phyloP scores from a whole-genome alignment of 176 grass and related monocot species.

The Oryza brachyantha region DNA sequence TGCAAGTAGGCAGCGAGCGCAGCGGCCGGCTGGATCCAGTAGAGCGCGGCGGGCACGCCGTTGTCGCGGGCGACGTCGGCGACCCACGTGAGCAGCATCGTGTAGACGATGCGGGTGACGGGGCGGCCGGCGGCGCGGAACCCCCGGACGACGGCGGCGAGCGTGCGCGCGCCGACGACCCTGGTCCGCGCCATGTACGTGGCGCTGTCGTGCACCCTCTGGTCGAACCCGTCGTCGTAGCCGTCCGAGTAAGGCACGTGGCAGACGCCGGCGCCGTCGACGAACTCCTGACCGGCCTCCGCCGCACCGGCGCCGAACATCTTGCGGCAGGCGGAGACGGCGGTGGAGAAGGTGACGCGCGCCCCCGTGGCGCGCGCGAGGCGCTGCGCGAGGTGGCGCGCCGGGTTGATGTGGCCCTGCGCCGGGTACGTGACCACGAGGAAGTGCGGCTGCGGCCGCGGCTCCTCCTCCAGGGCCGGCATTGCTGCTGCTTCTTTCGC shows the following conservation, averaged over 20 bases:
- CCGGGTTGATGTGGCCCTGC: constrained; percentile 78
- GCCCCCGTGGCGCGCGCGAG: constrained; percentile 27
- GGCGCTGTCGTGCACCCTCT: neutral
- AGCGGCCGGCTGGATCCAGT: constrained; percentile 65
- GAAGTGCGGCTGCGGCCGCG: constrained; percentile 49
- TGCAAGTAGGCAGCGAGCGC: constrained; percentile 55
- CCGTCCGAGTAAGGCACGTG: constrained; percentile 58
- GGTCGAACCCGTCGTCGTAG: constrained; percentile 44
- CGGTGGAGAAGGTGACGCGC: constrained; percentile 52
- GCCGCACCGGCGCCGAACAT: constrained; percentile 23
- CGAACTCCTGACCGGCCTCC: neutral
- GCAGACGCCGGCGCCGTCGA: constrained; percentile 32
- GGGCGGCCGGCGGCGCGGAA: constrained; percentile 28
- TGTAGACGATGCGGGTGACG: constrained; percentile 47
- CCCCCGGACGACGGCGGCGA: constrained; percentile 24
- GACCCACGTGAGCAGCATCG: constrained; percentile 53
- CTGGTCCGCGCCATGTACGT: constrained; percentile 22
- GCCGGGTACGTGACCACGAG: constrained; percentile 45
- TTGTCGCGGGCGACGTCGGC: constrained; percentile 32
- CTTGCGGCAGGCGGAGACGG: constrained; percentile 45
- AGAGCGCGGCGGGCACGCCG: constrained; percentile 35
- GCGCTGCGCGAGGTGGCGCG: constrained; percentile 50
- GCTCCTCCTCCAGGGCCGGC: constrained; percentile 32
- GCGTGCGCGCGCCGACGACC: constrained; percentile 19
- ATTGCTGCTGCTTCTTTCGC: neutral